These are phyloP conservation scores for Moesziomyces globuligerus DNA, from an alignment of 1,284 basidiomycete species.

Conservation along the genomic window DNA sequence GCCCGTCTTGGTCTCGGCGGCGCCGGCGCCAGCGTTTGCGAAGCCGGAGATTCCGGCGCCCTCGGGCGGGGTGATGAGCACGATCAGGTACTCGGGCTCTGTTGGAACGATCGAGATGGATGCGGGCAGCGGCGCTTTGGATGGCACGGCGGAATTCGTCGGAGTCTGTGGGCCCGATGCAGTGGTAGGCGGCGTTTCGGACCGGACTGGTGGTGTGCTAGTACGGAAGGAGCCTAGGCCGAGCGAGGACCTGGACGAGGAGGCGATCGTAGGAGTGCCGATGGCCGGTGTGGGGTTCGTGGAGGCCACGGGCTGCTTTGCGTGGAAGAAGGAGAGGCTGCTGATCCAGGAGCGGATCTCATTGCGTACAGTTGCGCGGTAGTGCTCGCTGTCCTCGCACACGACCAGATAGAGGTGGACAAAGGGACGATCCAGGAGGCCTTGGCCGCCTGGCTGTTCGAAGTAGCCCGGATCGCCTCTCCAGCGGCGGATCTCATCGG, in stretches of 20 bases:
- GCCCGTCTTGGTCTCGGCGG: constrained; percentile 70
- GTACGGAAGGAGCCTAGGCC: constrained; percentile 32
- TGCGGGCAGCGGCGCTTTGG: constrained; percentile 4
- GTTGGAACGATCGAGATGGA: constrained; percentile 10
- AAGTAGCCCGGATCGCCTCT: constrained; percentile 51
- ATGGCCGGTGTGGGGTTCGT: constrained; percentile 4
- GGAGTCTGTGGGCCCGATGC: constrained; percentile 37
- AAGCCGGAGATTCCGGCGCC: constrained; percentile 62
- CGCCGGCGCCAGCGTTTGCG: constrained; percentile 74
- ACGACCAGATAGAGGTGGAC: constrained; percentile 63
- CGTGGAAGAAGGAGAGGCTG: constrained; percentile 49
- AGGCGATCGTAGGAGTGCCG: constrained; percentile 19
- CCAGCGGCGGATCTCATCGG: constrained; percentile 44
- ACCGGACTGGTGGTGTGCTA: constrained; percentile 26
- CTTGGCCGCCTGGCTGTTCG: constrained; percentile 34
- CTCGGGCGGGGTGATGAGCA: constrained; percentile 58
- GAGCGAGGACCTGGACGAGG: constrained; percentile 28
- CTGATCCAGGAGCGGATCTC: constrained; percentile 64
- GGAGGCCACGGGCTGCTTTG: constrained; percentile 15
- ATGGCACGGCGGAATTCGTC: constrained; percentile 12
- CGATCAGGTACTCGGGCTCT: constrained; percentile 63
- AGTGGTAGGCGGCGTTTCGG: constrained; percentile 23
- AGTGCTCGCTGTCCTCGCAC: constrained; percentile 64
- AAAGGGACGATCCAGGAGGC: constrained; percentile 56
- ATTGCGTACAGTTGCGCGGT: constrained; percentile 62